Base-by-base conservation (phyloP, 2,329 filamentous ascomycete genomes). In the Penicillium crustosum region DNA sequence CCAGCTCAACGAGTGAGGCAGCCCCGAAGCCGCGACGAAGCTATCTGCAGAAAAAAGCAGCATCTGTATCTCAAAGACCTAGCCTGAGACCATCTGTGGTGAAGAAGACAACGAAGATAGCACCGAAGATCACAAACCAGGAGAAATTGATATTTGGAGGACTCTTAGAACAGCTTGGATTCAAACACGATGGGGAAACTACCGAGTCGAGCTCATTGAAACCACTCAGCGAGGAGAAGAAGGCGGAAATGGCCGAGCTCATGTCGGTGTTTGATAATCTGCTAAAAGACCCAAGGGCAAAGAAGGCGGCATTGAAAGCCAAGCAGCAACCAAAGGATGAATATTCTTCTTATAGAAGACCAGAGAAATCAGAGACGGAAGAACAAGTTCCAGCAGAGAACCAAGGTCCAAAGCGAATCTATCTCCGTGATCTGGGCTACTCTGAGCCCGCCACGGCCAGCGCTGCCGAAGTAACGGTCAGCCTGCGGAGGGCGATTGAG, bases 161-260 rank as follows among this genome's bases (percentile, higher is more conserved):
- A 17, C 48, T 70, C 7, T 45, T 70, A 29, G 58, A 57, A 7
- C 61, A 67, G 55, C 61, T 64, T 38, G 58, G 45, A 3, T 29
- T 27, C 23, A 57, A 44, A 39, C 47, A 33, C 23, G 60, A 53
- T 31, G 38, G 39, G 17, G 49, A 57, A 9, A 41, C 19, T 31
- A 33, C 41, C 43, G 49, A 53, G 38, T n/a, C 23, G 8, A 47
- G 47, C 41, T 15, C 53, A 4, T 25, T 42, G 42, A 54, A 49
- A 31, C 25, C 52, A n/a, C 29, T 63, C 38, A 62, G 53, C 23
- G 41, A 53, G 10, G 54, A 49, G 21, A 62, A 63, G 6, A 58
- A 58, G 39, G 56, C 62, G 8, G 68, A 70, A 35, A 64, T 67
- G 52, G 48, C 61, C 5, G 61, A 72, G 43, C 64, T 73, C 29